phyloP scores from a whole-genome alignment of 345 rosid genomes.

The Acer campestre region DNA sequence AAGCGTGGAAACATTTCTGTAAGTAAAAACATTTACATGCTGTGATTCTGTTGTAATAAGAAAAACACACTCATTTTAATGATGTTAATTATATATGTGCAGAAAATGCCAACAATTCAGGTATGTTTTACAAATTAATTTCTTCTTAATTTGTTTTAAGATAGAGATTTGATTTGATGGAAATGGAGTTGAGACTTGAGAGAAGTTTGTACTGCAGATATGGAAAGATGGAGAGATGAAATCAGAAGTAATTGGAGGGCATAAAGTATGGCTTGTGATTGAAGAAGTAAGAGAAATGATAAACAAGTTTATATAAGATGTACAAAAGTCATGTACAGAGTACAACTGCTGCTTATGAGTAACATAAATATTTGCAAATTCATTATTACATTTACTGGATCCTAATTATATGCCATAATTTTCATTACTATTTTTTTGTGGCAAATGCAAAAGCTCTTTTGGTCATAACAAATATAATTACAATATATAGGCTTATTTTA shows the following conservation, averaged over 20 bases:
- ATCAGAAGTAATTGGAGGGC: conserved; percentile 94
- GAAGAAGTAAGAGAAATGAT: conserved; percentile 87
- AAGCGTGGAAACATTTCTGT: conserved; percentile 90
- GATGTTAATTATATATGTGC: conserved; percentile 2
- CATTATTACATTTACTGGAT: background rate
- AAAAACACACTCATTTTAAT: background rate
- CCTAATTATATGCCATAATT: background rate
- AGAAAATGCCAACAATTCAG: conserved; percentile 99
- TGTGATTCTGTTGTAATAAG: too few species aligned
- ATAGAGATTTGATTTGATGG: background rate
- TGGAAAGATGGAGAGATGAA: conserved; percentile 94
- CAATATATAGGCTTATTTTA: too few species aligned
- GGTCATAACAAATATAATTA: too few species aligned
- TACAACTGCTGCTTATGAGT: background rate
- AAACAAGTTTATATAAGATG: conserved; percentile 36
- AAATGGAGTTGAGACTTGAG: background rate
- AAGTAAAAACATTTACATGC: conserved; percentile 9
- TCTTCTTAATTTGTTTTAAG: background rate
- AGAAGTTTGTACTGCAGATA: conserved; percentile 37
- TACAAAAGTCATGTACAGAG: background rate
- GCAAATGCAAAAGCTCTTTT: too few species aligned
- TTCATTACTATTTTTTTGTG: background rate
- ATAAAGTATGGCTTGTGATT: conserved; percentile 89
- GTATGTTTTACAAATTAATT: conserved; percentile 25
- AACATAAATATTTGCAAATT: background rate